Evolutionary conservation across 2,329 filamentous ascomycete genomes (phyloP), one percentile per base, ranked within the genome.

Genomic region (Lachnellula occidentalis): DNA sequence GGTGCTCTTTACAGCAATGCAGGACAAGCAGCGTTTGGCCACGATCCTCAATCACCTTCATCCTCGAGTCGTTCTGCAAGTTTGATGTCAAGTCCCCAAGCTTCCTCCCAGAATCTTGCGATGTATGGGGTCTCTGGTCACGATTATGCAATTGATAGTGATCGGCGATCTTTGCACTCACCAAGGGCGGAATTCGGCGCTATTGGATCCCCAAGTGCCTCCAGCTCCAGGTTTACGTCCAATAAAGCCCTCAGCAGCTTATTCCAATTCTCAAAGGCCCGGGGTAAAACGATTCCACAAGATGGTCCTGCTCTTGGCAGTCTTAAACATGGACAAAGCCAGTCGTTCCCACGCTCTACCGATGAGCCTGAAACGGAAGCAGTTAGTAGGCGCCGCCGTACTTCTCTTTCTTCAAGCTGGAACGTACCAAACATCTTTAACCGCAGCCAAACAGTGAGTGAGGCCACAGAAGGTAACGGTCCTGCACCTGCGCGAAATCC

Each of bases 311-410:
- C 80, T 1, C 71, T 91, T 7, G 89, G 89, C 1, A 83, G 80
- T 19, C 73, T 92, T 14, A 89, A 88, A 65, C 72, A 81, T 31
- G 79, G 81, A 0, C 87, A 92, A 67, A 91, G 87, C 64, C 87
- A 90, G 66, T 92, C 89, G 0, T 83, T 94, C 61, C 89, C 89
- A 5, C 75, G 80, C 17, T 78, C 79, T 57, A 72, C 72, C 57
- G 87, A 80, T 21, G 82, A 83, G 12, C 70, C 69, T n/a, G 86
- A 78, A 65, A 73, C 66, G 17, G 86, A 78, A 65, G 73, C 66
- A 58, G 71, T 72, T 68, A 76, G 68, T 69, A 81, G 73, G 70
- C 55, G 58, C 48, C 81, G 82, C 22, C 76, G 80, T 39, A 78
- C 80, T 36, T 85, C 80, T 63, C 76, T 85, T 45, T 77, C 78